Percentiles rank a stretch among this genome's conserved stretches.
These are phyloP conservation scores for Leishmania mexicana DNA, from an alignment of 208 protist species.

Conservation along the genomic window DNA sequence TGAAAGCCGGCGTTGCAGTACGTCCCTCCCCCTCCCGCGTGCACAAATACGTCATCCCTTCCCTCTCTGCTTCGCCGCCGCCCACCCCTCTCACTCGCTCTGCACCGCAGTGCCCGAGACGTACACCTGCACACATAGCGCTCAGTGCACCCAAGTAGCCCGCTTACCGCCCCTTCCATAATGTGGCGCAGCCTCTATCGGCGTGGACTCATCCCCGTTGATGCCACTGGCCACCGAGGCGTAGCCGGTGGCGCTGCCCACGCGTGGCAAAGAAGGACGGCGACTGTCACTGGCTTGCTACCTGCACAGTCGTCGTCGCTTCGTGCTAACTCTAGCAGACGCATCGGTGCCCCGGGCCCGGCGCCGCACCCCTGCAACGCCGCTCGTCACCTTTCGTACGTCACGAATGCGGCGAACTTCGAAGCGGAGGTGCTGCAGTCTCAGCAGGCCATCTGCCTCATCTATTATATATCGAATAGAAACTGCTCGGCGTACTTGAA, in stretches of 20 bases:
- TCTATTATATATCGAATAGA: constrained; percentile 74
- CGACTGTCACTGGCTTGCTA: not conserved
- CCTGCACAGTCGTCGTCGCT: not conserved
- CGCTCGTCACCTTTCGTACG: constrained; percentile 32
- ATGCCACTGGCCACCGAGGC: not conserved
- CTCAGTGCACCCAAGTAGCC: not conserved
- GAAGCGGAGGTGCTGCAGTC: constrained; percentile 86
- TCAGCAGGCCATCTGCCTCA: constrained; percentile 86
- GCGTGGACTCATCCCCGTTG: not conserved
- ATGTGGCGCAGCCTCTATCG: not conserved
- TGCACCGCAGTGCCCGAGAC: not conserved
- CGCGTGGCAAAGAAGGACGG: not conserved
- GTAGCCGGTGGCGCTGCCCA: not conserved
- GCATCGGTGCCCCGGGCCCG: not conserved
- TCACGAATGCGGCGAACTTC: constrained; percentile 73
- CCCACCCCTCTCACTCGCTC: not conserved
- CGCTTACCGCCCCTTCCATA: not conserved
- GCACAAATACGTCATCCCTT: not conserved
- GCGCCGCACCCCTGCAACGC: not conserved
- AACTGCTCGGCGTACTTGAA: constrained; percentile 68
- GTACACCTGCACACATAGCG: not conserved
- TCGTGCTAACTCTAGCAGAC: not conserved
- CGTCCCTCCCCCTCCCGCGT: not conserved
- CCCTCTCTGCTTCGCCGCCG: not conserved
- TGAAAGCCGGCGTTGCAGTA: not conserved